Base-by-base conservation (phyloP, 495 filamentous ascomycete genomes). In the Aspergillus steynii region DNA sequence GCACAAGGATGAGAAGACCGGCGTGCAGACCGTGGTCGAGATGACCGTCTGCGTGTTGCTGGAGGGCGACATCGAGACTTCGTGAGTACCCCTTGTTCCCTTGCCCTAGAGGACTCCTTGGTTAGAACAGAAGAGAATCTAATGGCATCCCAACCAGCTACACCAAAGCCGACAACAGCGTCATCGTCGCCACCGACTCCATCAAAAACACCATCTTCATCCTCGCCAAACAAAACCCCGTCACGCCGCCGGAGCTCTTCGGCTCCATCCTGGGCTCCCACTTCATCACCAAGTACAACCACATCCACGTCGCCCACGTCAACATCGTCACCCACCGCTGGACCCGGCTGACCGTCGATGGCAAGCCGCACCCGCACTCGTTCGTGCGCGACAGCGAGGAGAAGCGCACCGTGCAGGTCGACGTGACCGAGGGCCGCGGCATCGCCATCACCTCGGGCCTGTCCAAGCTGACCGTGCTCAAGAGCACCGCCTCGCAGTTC, bases 181-280 rank as follows among this genome's bases (percentile, higher is more conserved):
- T 96, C 56, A 84, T 99, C 28, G 95, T 99, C 47, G 93, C 95
- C 55, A 99, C 95, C 46, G 95, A 99, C 77, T 94, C 93, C 9
- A 94, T 97, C 81, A 99, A 99, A 80, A 96, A 99, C 79, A 97
- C 93, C 63, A 87, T 92, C 79, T 96, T 94, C 78, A 92, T 97
- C 83, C 81, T 87, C 56, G 94, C 95, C 65, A 97, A 97, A 77
- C 90, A 96, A 73, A 83, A 94, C 81, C 91, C 95, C 52, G 90
- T 98, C 59, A 92, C 87, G 54, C 93, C 95, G 25, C 95, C 95
- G 2, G 95, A 99, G 79, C 86, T 96, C 53, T 99, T 95, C 71
- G 95, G 87, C 66, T 85, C 87, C 69, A 88, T 89, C 65, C 76
- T 98, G 31, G 91, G 87, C 56, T 83, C 86, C 61, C 95, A 98